Base-by-base conservation (phyloP, 139 green algal species). In the Coelastrella sp. region DNA sequence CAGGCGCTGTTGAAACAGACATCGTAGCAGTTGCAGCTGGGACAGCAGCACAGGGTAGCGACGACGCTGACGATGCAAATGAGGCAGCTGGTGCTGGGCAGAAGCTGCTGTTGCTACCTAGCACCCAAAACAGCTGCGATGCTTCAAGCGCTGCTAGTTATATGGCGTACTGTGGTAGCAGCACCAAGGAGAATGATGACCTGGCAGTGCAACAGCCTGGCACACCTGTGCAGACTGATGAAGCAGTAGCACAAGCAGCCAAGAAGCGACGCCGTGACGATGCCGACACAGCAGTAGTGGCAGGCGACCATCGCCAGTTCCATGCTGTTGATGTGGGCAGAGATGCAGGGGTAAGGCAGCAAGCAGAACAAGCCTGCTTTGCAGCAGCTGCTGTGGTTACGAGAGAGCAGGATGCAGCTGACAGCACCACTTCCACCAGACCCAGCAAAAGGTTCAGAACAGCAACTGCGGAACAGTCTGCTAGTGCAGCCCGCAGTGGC, bases 351-450 rank as follows among this genome's bases (percentile, higher is more conserved):
- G 47, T 82, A 17, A 61, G 73, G 57, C 73, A 89, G 20, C 20
- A 66, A 57, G 85, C 74, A 58, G 59, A 83, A 59, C 57, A 64
- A 4, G 85, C 85, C 13, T 83, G 85, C 85, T n/a, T 76, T 23
- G 83, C 66, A 56, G 83, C 66, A 5, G 83, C 83, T 20, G 61
- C 64, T 64, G 59, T 64, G 16, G 59, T n/a, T 19, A 59, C 20
- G n/a, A 68, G 11, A 61, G 22, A 60, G n/a, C 54, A 20, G 7
- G 80, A 20, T 75, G 59, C 20, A 60, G 80, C 20, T 75, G 60
- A 59, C 5, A 16, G 57, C 32, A 47, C 32, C 32, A 47, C 32
- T 20, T 22, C 80, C 23, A 16, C 56, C 5, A 87, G 81, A 58
- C 23, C 32, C 16, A 58, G 64, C 14, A 87, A 87, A 19, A 64